These are phyloP conservation scores for Phytophthora europaea DNA, from an alignment of 352 stramenopile species.

Conservation along the genomic window DNA sequence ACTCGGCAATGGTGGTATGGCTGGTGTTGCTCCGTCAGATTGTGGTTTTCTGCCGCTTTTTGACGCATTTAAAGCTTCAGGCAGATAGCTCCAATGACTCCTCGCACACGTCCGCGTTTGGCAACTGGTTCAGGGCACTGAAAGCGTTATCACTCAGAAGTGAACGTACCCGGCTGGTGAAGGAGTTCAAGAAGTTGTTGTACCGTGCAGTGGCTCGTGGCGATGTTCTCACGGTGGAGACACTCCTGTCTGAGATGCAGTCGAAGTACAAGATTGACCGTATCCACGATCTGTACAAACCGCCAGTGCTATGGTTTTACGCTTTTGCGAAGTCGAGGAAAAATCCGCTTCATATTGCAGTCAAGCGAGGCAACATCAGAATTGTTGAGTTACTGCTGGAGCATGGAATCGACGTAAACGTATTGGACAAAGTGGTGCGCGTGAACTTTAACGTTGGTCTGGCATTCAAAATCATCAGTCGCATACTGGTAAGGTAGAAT, in stretches of 20 bases:
- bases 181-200: conserved; percentile 69
- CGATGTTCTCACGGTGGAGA: conserved; percentile 54
- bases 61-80: conserved; percentile 82
- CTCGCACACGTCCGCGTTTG: conserved; percentile 69
- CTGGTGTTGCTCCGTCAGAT: conserved; percentile 71
- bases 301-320: conserved; percentile 69
- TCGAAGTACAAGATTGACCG: conserved; percentile 46
- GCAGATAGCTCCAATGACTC: conserved; percentile 72
- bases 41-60: conserved; percentile 76
- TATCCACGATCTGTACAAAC: conserved; percentile 54
- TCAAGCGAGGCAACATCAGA: conserved; percentile 58
- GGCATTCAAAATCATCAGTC: conserved; percentile 76
- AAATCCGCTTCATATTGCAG: conserved; percentile 83
- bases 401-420: conserved; percentile 71
- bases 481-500: conserved; percentile 52
- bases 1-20: conserved; percentile 66
- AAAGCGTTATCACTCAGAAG: conserved; percentile 44
- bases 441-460: conserved; percentile 85
- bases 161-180: conserved; percentile 39
- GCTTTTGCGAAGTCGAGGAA: conserved; percentile 75
- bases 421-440: conserved; percentile 79
- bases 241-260: conserved; percentile 46
- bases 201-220: conserved; percentile 68
- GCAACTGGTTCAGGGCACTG: conserved; percentile 51
- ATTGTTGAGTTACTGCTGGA: conserved; percentile 71